A percentile compares a stretch with the other conserved stretches of the same genome.
Evolutionary conservation across 2,329 filamentous ascomycete genomes (phyloP).

Genomic region (Furcasterigmium sp.): DNA sequence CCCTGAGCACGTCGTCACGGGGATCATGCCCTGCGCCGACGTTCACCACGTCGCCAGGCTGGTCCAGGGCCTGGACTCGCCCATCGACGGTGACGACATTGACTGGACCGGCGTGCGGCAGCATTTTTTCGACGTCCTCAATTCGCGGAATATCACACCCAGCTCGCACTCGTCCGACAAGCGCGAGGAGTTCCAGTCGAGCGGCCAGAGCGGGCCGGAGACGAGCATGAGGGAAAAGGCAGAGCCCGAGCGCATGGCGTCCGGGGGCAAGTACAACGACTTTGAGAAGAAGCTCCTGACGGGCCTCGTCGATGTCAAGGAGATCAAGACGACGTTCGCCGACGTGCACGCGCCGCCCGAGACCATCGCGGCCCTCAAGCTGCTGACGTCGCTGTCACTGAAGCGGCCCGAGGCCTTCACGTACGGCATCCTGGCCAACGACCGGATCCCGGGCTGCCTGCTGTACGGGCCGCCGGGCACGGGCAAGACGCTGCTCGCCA

Average conservation of each 20-base stretch:
- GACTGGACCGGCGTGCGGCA: conserved; percentile 4
- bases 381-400: conserved; percentile 81
- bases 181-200: too few species aligned
- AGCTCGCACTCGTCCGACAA: conserved; percentile 4
- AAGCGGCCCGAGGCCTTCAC: conserved; percentile 89
- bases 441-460: conserved; percentile 84
- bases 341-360: conserved; percentile 80
- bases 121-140: conserved; percentile 12
- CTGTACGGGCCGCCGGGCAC: conserved; percentile 85
- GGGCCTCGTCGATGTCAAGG: conserved; percentile 75
- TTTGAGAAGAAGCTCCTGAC: conserved; percentile 79
- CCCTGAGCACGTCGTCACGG: conserved; percentile 10
- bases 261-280: conserved; percentile 50
- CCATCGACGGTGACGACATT: conserved; percentile 5
- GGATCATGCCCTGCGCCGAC: conserved; percentile 31
- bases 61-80: conserved; percentile 5
- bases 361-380: conserved; percentile 82
- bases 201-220: too few species aligned
- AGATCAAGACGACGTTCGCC: conserved; percentile 80
- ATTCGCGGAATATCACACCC: conserved; percentile 7
- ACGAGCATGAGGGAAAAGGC: conserved; percentile 4
- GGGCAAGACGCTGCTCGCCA: conserved; percentile 65
- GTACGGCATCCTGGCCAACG: conserved; percentile 86
- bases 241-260: conserved; percentile 10
- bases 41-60: conserved; percentile 30